Conservation (phyloP, 805 yeast species). For the Blastobotrys robertii region DNA sequence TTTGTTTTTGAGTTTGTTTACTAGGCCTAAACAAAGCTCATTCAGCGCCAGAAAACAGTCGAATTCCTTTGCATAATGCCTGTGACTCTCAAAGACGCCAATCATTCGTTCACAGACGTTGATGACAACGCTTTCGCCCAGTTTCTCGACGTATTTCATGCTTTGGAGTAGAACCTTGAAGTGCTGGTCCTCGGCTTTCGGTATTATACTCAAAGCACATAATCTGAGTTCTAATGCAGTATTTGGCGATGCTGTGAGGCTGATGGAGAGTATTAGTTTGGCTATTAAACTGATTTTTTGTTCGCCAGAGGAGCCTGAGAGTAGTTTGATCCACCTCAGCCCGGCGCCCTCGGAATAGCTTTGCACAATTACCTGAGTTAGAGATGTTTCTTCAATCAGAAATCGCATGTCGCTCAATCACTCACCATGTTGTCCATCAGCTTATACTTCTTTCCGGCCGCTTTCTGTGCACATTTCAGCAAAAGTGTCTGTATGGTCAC, state of each 20-base stretch:
- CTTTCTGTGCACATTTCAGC: slow-evolving; percentile 6
- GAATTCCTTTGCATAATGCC: background rate
- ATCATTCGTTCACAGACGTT: background rate
- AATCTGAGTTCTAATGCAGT: slow-evolving; percentile 6
- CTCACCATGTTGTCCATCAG: slow-evolving; percentile 4
- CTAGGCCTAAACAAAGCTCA: background rate
- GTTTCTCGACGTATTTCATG: background rate
- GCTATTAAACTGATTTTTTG: slow-evolving; percentile 6
- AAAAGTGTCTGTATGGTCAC: slow-evolving; percentile 4
- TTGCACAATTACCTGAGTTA: slow-evolving; percentile 2
- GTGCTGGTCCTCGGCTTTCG: slow-evolving; percentile 1
- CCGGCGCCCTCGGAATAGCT: background rate
- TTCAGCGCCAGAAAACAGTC: background rate
- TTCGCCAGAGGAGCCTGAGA: background rate
- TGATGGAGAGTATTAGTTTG: slow-evolving; percentile 5
- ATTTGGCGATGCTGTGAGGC: slow-evolving; percentile 3
- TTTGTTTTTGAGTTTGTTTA: background rate
- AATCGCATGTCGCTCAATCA: background rate
- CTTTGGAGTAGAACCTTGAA: background rate
- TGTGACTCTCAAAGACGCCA: background rate
- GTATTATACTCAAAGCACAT: slow-evolving; percentile 1
- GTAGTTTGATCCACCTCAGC: slow-evolving; percentile 3
- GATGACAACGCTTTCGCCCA: background rate
- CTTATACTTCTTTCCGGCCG: slow-evolving; percentile 3
- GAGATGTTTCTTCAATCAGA: background rate